A percentile compares a stretch with the other conserved stretches of the same genome.
Conservation (phyloP, 2,329 filamentous ascomycete genomes). For the Colletotrichum eleusines region DNA sequence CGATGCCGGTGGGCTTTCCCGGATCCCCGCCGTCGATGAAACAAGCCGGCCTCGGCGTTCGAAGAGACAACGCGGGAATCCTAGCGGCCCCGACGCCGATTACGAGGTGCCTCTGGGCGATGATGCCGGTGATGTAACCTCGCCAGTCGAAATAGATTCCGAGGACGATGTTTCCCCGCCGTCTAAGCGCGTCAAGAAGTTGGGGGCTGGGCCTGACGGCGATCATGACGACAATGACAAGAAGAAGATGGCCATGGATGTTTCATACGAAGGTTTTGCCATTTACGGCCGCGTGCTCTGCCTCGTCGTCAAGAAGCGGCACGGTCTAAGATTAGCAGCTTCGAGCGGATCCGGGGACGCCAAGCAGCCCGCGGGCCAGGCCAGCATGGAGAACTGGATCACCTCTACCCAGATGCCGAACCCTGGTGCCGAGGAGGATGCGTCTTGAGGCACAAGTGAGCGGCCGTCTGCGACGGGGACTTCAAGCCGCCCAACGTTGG, state of each 20-base stretch:
- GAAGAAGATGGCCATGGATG: conserved; percentile 89
- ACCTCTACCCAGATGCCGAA: conserved; percentile 77
- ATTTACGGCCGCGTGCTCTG: conserved; percentile 96
- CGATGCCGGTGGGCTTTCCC: conserved; percentile 64
- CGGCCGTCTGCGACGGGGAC: neutral
- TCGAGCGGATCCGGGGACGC: conserved; percentile 41
- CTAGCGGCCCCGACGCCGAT: conserved; percentile 49
- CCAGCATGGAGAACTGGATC: conserved; percentile 88
- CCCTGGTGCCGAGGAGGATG: conserved; percentile 50
- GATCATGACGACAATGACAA: conserved; percentile 73
- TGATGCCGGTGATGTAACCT: conserved; percentile 48
- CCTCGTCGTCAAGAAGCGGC: conserved; percentile 85
- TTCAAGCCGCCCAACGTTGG: neutral
- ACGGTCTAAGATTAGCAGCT: conserved; percentile 57
- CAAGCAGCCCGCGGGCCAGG: conserved; percentile 70
- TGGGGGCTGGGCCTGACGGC: conserved; percentile 47
- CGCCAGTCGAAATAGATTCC: conserved; percentile 54
- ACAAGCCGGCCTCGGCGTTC: conserved; percentile 41
- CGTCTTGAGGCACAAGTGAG: conserved; percentile 12
- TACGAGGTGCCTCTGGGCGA: conserved; percentile 48
- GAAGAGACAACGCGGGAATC: conserved; percentile 45
- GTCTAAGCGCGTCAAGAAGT: conserved; percentile 59
- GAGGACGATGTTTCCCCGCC: conserved; percentile 56
- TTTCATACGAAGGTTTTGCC: conserved; percentile 93
- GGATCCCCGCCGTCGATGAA: conserved; percentile 63